These are phyloP conservation scores for Aspergillus caelatus DNA, from an alignment of 2,329 filamentous ascomycete genomes.

Conservation along the genomic window DNA sequence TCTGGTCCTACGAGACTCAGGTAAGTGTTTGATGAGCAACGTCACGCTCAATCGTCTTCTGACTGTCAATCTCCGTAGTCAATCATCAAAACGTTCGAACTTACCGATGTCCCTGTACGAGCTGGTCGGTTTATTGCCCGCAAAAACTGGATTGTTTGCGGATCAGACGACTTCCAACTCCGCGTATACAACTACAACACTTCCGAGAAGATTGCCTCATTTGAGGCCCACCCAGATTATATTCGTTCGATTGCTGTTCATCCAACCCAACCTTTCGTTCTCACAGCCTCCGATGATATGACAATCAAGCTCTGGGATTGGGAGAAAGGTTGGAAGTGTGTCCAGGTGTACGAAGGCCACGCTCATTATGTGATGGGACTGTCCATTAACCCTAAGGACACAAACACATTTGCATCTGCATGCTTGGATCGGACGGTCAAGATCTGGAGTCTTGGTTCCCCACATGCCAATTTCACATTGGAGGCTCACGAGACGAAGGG, in stretches of 20 bases:
- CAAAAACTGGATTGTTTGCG: conserved; percentile 99
- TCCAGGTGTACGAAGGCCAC: conserved; percentile 95
- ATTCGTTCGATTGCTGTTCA: conserved; percentile 96
- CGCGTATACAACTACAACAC: conserved; percentile 99
- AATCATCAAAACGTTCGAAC: conserved; percentile 97
- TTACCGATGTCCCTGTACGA: conserved; percentile 96
- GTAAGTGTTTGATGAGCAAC: conserved; percentile 34
- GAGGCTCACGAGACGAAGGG: conserved; percentile 97
- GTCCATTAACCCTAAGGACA: conserved; percentile 96
- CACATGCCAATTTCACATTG: conserved; percentile 93
- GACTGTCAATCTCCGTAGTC: conserved; percentile 53
- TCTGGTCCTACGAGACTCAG: conserved; percentile 97
- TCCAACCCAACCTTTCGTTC: conserved; percentile 90
- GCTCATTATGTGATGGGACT: conserved; percentile 96
- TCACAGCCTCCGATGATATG: conserved; percentile 98
- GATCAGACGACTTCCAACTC: conserved; percentile 85
- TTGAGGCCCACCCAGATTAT: conserved; percentile 97
- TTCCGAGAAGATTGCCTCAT: conserved; percentile 95
- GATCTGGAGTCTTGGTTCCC: conserved; percentile 93
- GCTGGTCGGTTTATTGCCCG: conserved; percentile 94
- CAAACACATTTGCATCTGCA: conserved; percentile 87
- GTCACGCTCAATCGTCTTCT: background rate
- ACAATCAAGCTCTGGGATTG: conserved; percentile 99
- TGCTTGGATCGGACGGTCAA: conserved; percentile 97
- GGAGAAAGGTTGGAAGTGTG: conserved; percentile 98